Conservation (phyloP, 805 yeast genomes). For the Sugiyamaella mastotermitis region DNA sequence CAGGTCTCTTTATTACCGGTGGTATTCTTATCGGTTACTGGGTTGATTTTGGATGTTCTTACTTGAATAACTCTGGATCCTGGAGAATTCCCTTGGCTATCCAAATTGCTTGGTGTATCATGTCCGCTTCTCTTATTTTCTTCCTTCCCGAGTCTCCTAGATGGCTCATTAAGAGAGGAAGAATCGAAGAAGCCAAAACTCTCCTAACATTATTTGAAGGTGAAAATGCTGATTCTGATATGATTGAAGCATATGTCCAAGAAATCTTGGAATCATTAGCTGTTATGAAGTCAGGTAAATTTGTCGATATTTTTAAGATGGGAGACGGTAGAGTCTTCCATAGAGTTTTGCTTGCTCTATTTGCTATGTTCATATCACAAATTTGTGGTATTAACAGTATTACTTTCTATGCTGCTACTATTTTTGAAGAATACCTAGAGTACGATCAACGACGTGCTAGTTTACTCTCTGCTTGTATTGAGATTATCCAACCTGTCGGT, state of each 20-base stretch:
- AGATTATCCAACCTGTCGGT: not conserved
- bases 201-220: slow-evolving; percentile 2
- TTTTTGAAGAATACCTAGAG: slow-evolving; percentile 47
- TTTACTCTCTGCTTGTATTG: not conserved
- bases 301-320: not conserved
- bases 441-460: slow-evolving; percentile 23
- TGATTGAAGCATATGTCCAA: slow-evolving; percentile 3
- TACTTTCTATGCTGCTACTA: slow-evolving; percentile 42
- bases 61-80: slow-evolving; percentile 24
- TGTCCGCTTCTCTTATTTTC: slow-evolving; percentile 23
- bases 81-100: slow-evolving; percentile 33
- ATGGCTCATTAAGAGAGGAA: slow-evolving; percentile 9
- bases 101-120: slow-evolving; percentile 34
- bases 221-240: slow-evolving; percentile 11
- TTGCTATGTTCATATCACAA: slow-evolving; percentile 1
- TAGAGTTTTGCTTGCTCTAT: slow-evolving; percentile 1
- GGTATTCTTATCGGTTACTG: slow-evolving; percentile 50
- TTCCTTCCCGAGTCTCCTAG: slow-evolving; percentile 17
- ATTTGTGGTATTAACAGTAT: slow-evolving; percentile 12
- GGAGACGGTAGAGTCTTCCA: slow-evolving; percentile 2
- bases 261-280: slow-evolving; percentile 5
- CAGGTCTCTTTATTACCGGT: slow-evolving; percentile 32
- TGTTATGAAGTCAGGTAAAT: not conserved
- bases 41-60: slow-evolving; percentile 42
- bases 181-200: slow-evolving; percentile 8